A percentile compares a stretch with the other conserved stretches of the same genome.
These are phyloP conservation scores for Creolimax fragrantissima DNA, from an alignment of 78 protist species.

Conservation along the genomic window DNA sequence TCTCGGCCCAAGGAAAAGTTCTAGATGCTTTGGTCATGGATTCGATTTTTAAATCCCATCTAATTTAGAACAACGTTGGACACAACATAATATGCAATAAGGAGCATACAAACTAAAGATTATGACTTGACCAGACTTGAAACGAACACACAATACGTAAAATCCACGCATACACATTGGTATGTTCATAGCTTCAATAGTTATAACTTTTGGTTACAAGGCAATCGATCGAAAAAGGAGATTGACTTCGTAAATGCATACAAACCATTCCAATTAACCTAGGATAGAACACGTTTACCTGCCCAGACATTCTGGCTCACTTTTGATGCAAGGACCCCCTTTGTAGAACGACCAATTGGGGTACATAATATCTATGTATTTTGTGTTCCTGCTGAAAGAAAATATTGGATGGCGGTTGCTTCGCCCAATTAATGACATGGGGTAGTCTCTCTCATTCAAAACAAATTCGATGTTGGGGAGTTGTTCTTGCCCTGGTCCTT, in stretches of 20 bases:
- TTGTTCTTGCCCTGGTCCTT: neutral
- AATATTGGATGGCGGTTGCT: neutral
- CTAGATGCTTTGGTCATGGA: neutral
- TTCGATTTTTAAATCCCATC: neutral
- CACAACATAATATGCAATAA: no score
- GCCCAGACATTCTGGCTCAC: neutral
- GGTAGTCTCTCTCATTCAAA: neutral
- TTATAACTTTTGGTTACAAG: no score
- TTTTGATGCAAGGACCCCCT: neutral
- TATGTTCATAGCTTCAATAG: no score
- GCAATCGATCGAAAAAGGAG: no score
- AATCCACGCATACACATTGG: no score
- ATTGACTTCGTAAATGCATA: no score
- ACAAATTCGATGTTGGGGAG: neutral
- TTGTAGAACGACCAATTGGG: conserved; percentile 9
- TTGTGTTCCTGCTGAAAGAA: neutral
- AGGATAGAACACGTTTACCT: no score
- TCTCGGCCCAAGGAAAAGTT: neutral
- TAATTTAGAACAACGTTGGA: no score
- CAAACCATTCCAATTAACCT: no score
- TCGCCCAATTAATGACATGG: neutral
- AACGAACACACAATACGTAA: no score
- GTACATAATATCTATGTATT: neutral
- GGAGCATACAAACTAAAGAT: no score
- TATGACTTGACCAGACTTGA: no score